Base-by-base conservation (phyloP, 2,329 filamentous ascomycete genomes). In the Verruconis gallopava region DNA sequence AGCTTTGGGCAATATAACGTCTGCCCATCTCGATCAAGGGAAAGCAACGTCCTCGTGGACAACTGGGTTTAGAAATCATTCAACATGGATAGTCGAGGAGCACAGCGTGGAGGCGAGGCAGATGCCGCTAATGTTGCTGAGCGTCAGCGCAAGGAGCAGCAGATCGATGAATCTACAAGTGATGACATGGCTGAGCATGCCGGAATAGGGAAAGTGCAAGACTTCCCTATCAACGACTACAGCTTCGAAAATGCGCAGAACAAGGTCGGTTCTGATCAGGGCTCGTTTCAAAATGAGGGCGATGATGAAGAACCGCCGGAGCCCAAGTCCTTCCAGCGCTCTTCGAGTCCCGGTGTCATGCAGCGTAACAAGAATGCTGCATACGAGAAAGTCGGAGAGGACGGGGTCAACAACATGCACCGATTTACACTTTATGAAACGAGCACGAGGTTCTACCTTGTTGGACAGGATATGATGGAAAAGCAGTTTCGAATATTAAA, bases 341-440 rank as follows among this genome's bases (percentile, higher is more conserved):
- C 57, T 15, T 53, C 53, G n/a, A 64, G 61, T 42, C 61, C 62
- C 5, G 51, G 57, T 9, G 51, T 52, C 20, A 53, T 59, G 42
- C 58, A 61, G 37, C 56, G 60, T 38, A 53, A 53, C 43, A 64
- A 57, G 41, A 55, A 52, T 19, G 55, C 59, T n/a, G 53, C 53
- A 9, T 64, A 62, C 40, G 55, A 59, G 30, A 64, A 62, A 44
- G 60, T 63, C 39, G 61, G 61, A 3, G 63, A 65, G 39, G 59
- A 58, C 32, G 62, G 62, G 3, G 55, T 65, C 32, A 60, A 61
- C 47, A 56, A 60, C 39, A 94, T 98, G 85, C 86, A 95, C 67
- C 93, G 91, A 55, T 96, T 94, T 61, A 91, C 84, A n/a, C 66
- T 98, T 17, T 96, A 98, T 61, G 91, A 98, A 65, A 98, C 91